Evolutionary conservation across 1,284 basidiomycete genomes (phyloP), one percentile per base, ranked within the genome.

Genomic region (Cryptococcus floricola): DNA sequence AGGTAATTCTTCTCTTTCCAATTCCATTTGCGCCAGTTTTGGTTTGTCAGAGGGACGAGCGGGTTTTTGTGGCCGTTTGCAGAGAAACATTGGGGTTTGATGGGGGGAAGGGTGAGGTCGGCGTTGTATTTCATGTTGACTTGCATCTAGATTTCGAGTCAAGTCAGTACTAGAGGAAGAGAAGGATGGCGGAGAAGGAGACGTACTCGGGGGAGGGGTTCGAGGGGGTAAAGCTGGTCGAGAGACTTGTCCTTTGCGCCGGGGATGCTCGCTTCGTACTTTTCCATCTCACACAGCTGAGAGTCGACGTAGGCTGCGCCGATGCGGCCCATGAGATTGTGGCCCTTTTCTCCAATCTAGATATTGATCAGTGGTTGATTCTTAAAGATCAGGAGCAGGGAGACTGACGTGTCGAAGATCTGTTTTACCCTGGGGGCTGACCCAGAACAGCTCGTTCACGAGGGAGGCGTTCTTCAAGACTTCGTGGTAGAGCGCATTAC

Each of bases 1-100:
- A 72, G 50, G 59, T 76, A 76, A 39, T 72, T 61, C 61, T 71
- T 71, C 48, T 68, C 61, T 38, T 69, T 63, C 71, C 71, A 75
- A 12, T 58, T 59, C 70, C 69, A 75, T 10, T 65, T 48, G 27
- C 62, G 59, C 69, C 73, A 76, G 25, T 73, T 73, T 5, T 61
- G 43, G n/a, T 64, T 53, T 37, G 56, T 48, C 14, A 51, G 10
- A 6, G 73, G 70, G 16, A 47, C 57, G 37, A 75, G 58, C 10
- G 63, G 63, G 49, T 66, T 49, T 46, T 63, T 63, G 13, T 56
- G 51, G 5, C 59, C 58, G 48, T 69, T 70, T 45, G 66, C 68
- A 4, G 68, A 64, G 39, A 61, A 60, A 56, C 74, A 76, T 48
- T 60, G 63, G 1, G 73, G 72, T 43, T 61, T 48, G 18, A 66